A percentile compares a stretch with the other conserved stretches of the same genome.
Evolutionary conservation across 2,329 filamentous ascomycete species (phyloP).

Genomic region (Sclerotinia borealis): DNA sequence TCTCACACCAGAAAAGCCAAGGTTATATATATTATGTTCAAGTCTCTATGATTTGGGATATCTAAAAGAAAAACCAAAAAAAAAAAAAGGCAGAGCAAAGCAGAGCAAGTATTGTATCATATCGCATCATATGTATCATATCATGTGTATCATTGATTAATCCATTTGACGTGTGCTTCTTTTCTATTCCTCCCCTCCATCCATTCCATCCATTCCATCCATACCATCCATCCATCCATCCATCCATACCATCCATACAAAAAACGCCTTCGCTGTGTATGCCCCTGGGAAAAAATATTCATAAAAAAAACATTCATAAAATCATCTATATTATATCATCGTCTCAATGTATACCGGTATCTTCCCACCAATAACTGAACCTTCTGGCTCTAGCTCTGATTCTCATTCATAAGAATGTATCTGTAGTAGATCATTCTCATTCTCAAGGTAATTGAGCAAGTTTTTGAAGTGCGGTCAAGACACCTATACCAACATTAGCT

Average conservation of each 20-base stretch:
- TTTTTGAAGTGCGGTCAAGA: slow-evolving; percentile 47
- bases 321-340: slow-evolving; percentile 6
- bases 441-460: slow-evolving; percentile 34
- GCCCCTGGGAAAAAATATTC: neutral
- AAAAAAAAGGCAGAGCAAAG: too few species aligned
- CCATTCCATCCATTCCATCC: too few species aligned
- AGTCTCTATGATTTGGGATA: too few species aligned
- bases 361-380: neutral
- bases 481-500: slow-evolving; percentile 35
- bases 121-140: too few species aligned
- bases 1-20: too few species aligned
- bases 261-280: slow-evolving; percentile 12
- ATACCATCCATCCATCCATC: neutral
- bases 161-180: too few species aligned
- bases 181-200: neutral
- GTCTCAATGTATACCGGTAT: neutral
- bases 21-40: too few species aligned
- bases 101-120: too few species aligned
- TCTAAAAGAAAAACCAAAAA: too few species aligned
- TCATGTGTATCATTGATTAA: too few species aligned
- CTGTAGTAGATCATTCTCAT: neutral
- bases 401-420: neutral
- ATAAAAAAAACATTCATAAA: neutral
- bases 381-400: neutral
- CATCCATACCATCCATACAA: too few species aligned